Conservation (phyloP, 352 stramenopile species). For the Phytophthora brassicae region DNA sequence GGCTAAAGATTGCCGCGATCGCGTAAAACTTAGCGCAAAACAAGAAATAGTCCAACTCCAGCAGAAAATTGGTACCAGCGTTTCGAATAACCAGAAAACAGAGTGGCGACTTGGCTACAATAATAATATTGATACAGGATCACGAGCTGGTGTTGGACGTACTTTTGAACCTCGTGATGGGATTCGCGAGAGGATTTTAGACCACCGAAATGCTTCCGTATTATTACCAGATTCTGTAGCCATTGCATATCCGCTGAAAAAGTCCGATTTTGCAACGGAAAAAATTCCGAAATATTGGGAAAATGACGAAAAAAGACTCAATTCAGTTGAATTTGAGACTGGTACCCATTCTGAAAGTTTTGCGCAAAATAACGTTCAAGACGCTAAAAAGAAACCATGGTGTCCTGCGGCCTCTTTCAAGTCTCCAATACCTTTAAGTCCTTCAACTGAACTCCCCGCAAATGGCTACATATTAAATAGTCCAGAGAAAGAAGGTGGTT, state of each 20-base stretch:
- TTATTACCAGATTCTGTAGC: slow-evolving; percentile 22
- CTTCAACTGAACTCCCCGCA: too few relatives aligned
- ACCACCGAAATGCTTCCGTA: slow-evolving; percentile 2
- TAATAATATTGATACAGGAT: slow-evolving; percentile 38
- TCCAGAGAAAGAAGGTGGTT: background rate
- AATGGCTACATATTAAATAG: background rate
- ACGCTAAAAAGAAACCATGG: slow-evolving; percentile 39
- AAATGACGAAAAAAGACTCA: slow-evolving; percentile 2
- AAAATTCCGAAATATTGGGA: slow-evolving; percentile 6
- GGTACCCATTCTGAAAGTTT: slow-evolving; percentile 14
- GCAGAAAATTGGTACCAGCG: slow-evolving; percentile 4
- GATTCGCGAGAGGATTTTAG: slow-evolving; percentile 32
- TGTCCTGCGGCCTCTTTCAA: slow-evolving; percentile 39
- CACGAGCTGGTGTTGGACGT: slow-evolving; percentile 32
- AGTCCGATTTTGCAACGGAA: slow-evolving; percentile 9
- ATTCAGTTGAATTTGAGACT: background rate
- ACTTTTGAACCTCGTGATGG: slow-evolving; percentile 54
- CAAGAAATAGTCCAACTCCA: slow-evolving; percentile 20
- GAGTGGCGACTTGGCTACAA: slow-evolving; percentile 55
- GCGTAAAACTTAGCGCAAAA: slow-evolving; percentile 12
- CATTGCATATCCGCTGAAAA: slow-evolving; percentile 35
- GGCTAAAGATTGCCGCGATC: slow-evolving; percentile 29
- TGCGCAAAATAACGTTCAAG: slow-evolving; percentile 1
- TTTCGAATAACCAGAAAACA: slow-evolving; percentile 1
- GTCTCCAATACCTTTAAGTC: slow-evolving; percentile 4